Base-by-base conservation (phyloP, 2,329 filamentous ascomycete genomes). In the Rutstroemia sp. region DNA sequence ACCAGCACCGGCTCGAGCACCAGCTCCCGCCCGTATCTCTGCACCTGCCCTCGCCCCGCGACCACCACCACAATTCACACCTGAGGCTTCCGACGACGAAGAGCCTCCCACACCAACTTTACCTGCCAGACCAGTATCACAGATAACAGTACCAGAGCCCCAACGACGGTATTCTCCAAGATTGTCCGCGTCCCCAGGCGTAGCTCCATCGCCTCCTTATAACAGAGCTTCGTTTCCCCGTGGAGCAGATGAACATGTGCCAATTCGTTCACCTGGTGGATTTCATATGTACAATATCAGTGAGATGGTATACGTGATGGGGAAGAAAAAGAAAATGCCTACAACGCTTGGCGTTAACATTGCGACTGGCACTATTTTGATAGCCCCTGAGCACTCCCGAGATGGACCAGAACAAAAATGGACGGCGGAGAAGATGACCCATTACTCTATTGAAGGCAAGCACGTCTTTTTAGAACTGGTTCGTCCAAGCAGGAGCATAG, bases 271-370 rank as follows among this genome's bases (percentile, higher is more conserved):
- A 2, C 88, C 89, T 5, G 88, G 89, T 18, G 90, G 89, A 2
- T 97, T 92, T 69, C 92, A 95, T 68, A 79, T 97, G 71, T 97
- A 96, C 74, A 96, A 96, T 66, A 92, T 97, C 66, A 95, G 92
- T 69, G 92, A 97, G 73, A 96, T 96, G 88, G 83, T 60, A 10
- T 92, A 91, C n/a, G 84, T 94, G 46, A 92, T 96, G 83, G 92
- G 92, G 56, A 96, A 95, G 76, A 87, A 89, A 67, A 96, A 96
- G 77, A 97, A 97, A 75, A 94, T 96, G 89, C 91, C 92, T 1
- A 96, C 91, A n/a, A 96, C 90, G 0, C 73, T 97, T 39, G 92
- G 92, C n/a, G 87, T 97, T 67, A 96, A 97, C 69, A 78, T 94
- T 56, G 85, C 87, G 49, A 95, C 90, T 16, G 92, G 92, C 41